Evolutionary conservation across 441 rosid species (phyloP).

Genomic region (Arabidopsis hybrid): DNA sequence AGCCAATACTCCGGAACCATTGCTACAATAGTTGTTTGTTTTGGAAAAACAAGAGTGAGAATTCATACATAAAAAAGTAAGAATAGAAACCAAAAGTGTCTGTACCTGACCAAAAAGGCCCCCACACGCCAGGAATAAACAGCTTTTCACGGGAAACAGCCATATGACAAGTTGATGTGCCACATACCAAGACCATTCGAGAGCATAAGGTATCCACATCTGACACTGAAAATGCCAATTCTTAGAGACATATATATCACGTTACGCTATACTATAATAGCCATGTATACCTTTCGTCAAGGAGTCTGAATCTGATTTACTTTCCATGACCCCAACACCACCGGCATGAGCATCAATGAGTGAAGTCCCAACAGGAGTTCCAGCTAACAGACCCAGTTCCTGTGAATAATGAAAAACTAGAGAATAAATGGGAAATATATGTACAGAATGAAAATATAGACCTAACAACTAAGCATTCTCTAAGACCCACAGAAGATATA

Average conservation of each 20-base stretch:
- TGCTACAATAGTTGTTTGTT: slow-evolving; percentile 47
- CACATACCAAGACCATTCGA: slow-evolving; percentile 91
- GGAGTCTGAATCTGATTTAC: slow-evolving; percentile 58
- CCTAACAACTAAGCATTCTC: neutral
- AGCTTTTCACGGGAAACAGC: slow-evolving; percentile 83
- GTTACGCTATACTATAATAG: slow-evolving; percentile 1
- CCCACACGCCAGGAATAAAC: slow-evolving; percentile 99
- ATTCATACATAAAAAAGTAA: neutral
- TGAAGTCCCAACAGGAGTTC: slow-evolving; percentile 90
- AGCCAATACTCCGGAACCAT: slow-evolving; percentile 97
- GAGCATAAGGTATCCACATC: slow-evolving; percentile 73
- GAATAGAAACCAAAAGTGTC: neutral
- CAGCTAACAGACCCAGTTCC: slow-evolving; percentile 83
- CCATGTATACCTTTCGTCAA: slow-evolving; percentile 59
- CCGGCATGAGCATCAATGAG: slow-evolving; percentile 99
- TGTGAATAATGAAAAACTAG: slow-evolving; percentile 44
- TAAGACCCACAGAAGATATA: neutral
- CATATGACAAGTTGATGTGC: slow-evolving; percentile 98
- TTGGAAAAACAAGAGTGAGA: slow-evolving; percentile 21
- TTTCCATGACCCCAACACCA: slow-evolving; percentile 95
- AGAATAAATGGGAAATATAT: slow-evolving; percentile 25
- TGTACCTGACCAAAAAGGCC: slow-evolving; percentile 98
- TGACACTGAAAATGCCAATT: slow-evolving; percentile 50
- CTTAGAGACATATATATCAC: slow-evolving; percentile 11
- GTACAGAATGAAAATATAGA: slow-evolving; percentile 8